Conservation (phyloP, 2,329 filamentous ascomycete species). For the Cercospora citrullina region DNA sequence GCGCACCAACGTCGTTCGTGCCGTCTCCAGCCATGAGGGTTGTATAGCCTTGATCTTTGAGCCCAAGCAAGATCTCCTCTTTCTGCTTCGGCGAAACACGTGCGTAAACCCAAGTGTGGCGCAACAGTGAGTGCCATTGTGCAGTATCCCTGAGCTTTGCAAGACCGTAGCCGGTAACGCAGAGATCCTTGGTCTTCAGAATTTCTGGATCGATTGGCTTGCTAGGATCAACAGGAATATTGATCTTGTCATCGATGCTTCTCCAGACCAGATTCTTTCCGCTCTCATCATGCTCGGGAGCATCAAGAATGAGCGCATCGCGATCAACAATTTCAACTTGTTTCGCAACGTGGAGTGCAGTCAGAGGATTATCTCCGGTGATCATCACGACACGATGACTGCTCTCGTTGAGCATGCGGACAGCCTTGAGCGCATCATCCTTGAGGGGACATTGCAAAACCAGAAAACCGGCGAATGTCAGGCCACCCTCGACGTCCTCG, state of each 20-base stretch:
- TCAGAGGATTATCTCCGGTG: constrained; percentile 95
- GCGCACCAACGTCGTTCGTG: constrained; percentile 94
- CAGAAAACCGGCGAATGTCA: constrained; percentile 91
- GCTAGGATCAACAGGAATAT: constrained; percentile 79
- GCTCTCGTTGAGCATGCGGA: constrained; percentile 97
- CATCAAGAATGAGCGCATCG: constrained; percentile 90
- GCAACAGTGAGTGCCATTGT: constrained; percentile 74
- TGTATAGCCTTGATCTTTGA: constrained; percentile 96
- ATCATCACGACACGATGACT: constrained; percentile 99
- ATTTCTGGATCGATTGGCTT: constrained; percentile 80
- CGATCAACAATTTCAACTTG: constrained; percentile 98
- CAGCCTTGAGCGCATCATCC: constrained; percentile 89
- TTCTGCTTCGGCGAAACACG: constrained; percentile 98
- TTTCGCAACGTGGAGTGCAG: constrained; percentile 89
- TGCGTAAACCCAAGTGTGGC: constrained; percentile 95
- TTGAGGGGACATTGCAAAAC: constrained; percentile 95
- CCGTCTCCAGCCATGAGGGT: constrained; percentile 98
- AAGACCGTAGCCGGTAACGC: constrained; percentile 91
- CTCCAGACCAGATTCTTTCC: constrained; percentile 87
- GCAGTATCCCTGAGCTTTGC: constrained; percentile 81
- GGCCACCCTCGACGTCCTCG: constrained; percentile 80
- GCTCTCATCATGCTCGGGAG: constrained; percentile 82
- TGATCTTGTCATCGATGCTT: constrained; percentile 86
- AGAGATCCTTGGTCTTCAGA: constrained; percentile 82
- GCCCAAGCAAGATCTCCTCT: constrained; percentile 93